Base-by-base conservation (phyloP, 306 rosid species). In the Crotalaria pallida region DNA sequence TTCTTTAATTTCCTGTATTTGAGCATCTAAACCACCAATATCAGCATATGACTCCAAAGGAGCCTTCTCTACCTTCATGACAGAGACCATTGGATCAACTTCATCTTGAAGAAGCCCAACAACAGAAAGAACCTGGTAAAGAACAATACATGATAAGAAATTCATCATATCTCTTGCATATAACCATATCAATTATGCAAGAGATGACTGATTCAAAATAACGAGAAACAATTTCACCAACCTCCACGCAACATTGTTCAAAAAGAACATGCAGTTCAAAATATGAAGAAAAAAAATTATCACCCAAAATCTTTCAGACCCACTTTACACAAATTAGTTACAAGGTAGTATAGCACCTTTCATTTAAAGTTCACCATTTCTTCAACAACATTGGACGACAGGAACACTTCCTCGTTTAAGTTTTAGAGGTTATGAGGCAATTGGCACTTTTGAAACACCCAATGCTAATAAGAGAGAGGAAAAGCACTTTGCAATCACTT, bases 91-190 rank as follows among this genome's bases (percentile, higher is more conserved):
- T 7, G 99, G 99, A 80, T 94, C 99, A 75, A 94, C 97, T 67
- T 94, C 99, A 69, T 89, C 97, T 95, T 95, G 99, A 58, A 95
- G 96, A 69, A 95, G 97, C 61, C 99, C 99, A 63, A 94, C 99
- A 61, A 94, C 99, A 24, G 99, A 91, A 51, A 94, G 96, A 59
- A 94, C 98, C 98, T 93, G 82, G 26, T 19, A 79, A 59, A 51
- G 26, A 31, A 50, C 6, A 52, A 77, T 4, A 52, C 19, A 73
- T 51, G 16, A 48, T 52, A 22, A 29, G 33, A 63, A 33, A 68
- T 68, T 23, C 51, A 15, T 43, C 41, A 74, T 3, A 18, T 36
- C 51, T 55, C 47, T 26, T 8, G 3, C 50, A 79, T 59, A 36
- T 27, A 64, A 51, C 16, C 36, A 48, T 49, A 70, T 36, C 55